Conservation (phyloP, 768 basidiomycete genomes). For the Russula virescens region DNA sequence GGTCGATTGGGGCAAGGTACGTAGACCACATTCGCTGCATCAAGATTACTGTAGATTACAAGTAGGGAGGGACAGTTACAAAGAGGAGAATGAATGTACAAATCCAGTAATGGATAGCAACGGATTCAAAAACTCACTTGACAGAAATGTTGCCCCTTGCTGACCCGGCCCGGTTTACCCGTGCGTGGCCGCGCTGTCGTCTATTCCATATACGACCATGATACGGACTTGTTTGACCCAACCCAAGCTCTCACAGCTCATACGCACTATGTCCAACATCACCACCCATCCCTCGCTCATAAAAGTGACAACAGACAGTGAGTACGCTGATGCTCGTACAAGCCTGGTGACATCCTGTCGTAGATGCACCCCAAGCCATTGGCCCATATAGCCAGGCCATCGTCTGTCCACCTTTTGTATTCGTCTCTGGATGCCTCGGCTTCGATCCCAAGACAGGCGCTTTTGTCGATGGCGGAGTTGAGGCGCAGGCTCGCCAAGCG, state of each 20-base stretch:
- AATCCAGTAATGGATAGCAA: background rate
- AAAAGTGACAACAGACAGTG: slow-evolving; percentile 34
- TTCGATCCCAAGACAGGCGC: slow-evolving; percentile 67
- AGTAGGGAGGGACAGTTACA: no score
- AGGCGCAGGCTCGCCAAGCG: slow-evolving; percentile 76
- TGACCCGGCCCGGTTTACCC: background rate
- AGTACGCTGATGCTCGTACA: background rate
- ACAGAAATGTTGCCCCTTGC: no score
- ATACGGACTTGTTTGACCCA: background rate
- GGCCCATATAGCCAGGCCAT: slow-evolving; percentile 89
- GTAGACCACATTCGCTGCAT: slow-evolving; percentile 54
- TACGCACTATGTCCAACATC: slow-evolving; percentile 27
- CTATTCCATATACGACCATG: no score
- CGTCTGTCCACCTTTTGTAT: slow-evolving; percentile 78
- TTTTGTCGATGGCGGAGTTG: slow-evolving; percentile 68
- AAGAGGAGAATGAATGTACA: no score
- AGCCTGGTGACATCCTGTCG: background rate
- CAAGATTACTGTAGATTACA: background rate
- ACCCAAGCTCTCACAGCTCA: background rate
- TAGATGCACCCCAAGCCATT: slow-evolving; percentile 73
- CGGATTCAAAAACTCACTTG: background rate
- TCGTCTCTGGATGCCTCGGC: slow-evolving; percentile 85
- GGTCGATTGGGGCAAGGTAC: slow-evolving; percentile 37
- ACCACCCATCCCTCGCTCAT: slow-evolving; percentile 35
- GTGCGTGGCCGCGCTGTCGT: background rate